Evolutionary conservation across 2,329 filamentous ascomycete genomes (phyloP).

Genomic region (Aspergillus transmontanensis): DNA sequence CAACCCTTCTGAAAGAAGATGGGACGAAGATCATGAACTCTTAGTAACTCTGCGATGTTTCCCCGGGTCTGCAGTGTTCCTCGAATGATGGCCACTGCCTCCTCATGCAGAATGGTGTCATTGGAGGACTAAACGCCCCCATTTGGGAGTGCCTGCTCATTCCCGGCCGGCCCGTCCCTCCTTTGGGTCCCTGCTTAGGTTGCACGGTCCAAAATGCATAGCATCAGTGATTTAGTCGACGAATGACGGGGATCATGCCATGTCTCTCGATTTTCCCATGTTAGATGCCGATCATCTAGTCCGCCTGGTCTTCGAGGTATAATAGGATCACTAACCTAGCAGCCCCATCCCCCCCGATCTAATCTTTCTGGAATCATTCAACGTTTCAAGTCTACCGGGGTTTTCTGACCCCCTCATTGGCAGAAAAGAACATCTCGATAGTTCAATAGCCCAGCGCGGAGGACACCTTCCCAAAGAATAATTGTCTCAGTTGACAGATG

Average conservation of each 20-base stretch:
- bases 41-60: slow-evolving; percentile 2
- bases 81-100: slow-evolving; percentile 2
- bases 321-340: not conserved
- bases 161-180: slow-evolving; percentile 22
- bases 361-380: not conserved
- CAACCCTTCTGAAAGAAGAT: slow-evolving; percentile 12
- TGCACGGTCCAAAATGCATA: slow-evolving; percentile 15
- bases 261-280: not conserved
- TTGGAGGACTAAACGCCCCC: slow-evolving; percentile 2
- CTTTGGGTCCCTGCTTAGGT: slow-evolving; percentile 13
- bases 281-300: slow-evolving; percentile 9
- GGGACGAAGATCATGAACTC: slow-evolving; percentile 1
- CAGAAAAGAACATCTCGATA: not conserved
- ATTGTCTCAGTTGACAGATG: not conserved
- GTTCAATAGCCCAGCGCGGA: slow-evolving; percentile 1
- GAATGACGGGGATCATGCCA: slow-evolving; percentile 2
- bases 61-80: not conserved
- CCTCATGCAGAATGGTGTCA: slow-evolving; percentile 4
- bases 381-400: not conserved
- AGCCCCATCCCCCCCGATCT: not conserved
- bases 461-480: not conserved
- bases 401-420: not conserved
- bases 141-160: slow-evolving; percentile 8
- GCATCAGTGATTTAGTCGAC: slow-evolving; percentile 4
- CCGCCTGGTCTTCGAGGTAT: not conserved